phyloP scores from a whole-genome alignment of 2,329 filamentous ascomycete species.

The Fusarium aywerte region DNA sequence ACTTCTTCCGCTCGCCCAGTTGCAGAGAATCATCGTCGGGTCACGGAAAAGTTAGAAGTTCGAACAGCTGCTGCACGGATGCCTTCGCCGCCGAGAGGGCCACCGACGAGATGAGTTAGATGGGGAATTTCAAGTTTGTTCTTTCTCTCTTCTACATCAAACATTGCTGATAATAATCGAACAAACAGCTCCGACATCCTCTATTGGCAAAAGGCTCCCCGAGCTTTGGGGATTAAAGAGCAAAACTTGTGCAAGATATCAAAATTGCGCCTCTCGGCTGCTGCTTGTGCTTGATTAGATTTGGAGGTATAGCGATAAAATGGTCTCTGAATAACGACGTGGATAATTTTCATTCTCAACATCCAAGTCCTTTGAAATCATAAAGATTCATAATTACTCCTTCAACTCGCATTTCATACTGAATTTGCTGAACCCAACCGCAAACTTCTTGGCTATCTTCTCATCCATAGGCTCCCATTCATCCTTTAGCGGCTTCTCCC shows the following conservation, averaged over 20 bases:
- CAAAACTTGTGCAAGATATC: background rate
- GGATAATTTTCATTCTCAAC: too few species aligned
- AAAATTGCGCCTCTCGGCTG: background rate
- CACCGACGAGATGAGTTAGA: constrained; percentile 5
- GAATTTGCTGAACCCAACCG: background rate
- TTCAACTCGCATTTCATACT: constrained; percentile 5
- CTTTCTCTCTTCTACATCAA: background rate
- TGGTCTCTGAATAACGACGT: background rate
- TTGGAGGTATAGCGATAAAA: background rate
- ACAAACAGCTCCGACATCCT: too few species aligned
- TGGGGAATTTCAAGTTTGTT: background rate
- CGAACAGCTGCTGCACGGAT: constrained; percentile 3
- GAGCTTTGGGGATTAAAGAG: background rate
- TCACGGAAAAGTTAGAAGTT: background rate
- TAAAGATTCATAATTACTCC: background rate
- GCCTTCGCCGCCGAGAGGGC: constrained; percentile 3
- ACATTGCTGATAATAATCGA: background rate
- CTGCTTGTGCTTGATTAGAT: background rate
- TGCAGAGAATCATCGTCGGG: background rate
- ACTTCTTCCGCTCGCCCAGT: constrained; percentile 5
- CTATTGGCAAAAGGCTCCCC: too few species aligned
- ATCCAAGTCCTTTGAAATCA: background rate
- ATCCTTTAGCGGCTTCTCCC: constrained; percentile 1
- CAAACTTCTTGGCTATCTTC: constrained; percentile 3
- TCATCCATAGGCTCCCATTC: constrained; percentile 8